Conservation (phyloP, 805 yeast species). For the Komagataella ulmi region DNA sequence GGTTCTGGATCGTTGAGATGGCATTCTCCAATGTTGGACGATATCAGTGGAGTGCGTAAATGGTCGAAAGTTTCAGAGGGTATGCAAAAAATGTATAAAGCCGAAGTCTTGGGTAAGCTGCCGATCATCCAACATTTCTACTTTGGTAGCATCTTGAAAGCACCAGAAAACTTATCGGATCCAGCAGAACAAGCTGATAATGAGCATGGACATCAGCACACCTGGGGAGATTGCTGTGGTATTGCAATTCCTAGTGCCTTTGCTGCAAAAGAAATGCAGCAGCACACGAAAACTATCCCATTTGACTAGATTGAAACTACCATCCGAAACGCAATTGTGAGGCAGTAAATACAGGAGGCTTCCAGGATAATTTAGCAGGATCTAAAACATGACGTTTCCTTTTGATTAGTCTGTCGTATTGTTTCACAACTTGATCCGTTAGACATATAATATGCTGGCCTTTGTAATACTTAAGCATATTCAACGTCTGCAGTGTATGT, state of each 20-base stretch:
- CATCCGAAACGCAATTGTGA: slow-evolving; percentile 94
- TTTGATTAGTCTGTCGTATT: slow-evolving; percentile 54
- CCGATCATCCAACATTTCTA: slow-evolving; percentile 92
- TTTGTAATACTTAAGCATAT: slow-evolving; percentile 81
- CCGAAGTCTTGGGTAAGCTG: slow-evolving; percentile 78
- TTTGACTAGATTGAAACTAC: slow-evolving; percentile 43
- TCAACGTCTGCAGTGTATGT: slow-evolving; percentile 85
- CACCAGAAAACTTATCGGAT: slow-evolving; percentile 56
- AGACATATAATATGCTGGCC: slow-evolving; percentile 88
- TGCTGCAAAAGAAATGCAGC: slow-evolving; percentile 62
- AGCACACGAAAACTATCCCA: slow-evolving; percentile 34
- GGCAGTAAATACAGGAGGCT: slow-evolving; percentile 92
- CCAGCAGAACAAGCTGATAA: slow-evolving; percentile 16
- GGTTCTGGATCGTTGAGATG: slow-evolving; percentile 75
- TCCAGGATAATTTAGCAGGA: slow-evolving; percentile 69
- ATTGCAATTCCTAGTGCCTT: slow-evolving; percentile 91
- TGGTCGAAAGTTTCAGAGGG: slow-evolving; percentile 93
- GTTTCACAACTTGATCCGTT: slow-evolving; percentile 68
- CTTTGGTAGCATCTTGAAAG: slow-evolving; percentile 58
- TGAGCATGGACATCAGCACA: slow-evolving; percentile 25
- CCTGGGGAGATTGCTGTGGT: slow-evolving; percentile 98
- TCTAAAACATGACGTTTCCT: slow-evolving; percentile 65
- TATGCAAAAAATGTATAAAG: slow-evolving; percentile 90
- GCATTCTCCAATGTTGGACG: slow-evolving; percentile 97
- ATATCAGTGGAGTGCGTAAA: slow-evolving; percentile 77